Conservation (phyloP, 1,139 yeast species). For the Hansenula sp. region DNA sequence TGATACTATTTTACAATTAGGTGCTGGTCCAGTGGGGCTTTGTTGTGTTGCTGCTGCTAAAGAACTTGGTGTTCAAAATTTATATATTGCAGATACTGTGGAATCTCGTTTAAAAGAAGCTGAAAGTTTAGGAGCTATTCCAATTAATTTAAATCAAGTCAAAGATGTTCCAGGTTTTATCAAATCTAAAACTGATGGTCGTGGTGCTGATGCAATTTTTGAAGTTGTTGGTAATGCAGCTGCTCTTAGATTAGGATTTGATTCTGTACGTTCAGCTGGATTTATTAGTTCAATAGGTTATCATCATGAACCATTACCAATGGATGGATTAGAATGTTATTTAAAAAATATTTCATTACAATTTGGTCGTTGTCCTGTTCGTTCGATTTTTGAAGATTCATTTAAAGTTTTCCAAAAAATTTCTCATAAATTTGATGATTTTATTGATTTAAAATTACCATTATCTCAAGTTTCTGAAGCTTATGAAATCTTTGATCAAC, state of each 20-base stretch:
- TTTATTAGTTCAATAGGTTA: conserved; percentile 58
- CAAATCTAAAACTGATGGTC: conserved; percentile 33
- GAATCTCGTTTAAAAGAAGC: conserved; percentile 61
- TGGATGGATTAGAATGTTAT: conserved; percentile 55
- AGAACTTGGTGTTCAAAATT: conserved; percentile 64
- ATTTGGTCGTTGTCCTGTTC: conserved; percentile 63
- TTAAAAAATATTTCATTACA: conserved; percentile 53
- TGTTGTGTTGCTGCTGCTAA: conserved; percentile 78
- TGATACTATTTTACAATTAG: conserved; percentile 43
- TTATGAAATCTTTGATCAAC: conserved; percentile 48
- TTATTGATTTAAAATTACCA: conserved; percentile 43
- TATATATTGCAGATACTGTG: conserved; percentile 75
- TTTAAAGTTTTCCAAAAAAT: conserved; percentile 42
- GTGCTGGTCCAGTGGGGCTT: conserved; percentile 71
- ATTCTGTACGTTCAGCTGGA: conserved; percentile 54
- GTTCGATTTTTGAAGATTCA: conserved; percentile 53
- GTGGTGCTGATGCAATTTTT: conserved; percentile 69
- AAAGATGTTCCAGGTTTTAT: conserved; percentile 37
- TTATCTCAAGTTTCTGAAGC: conserved; percentile 43
- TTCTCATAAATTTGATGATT: conserved; percentile 39
- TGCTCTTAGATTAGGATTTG: conserved; percentile 48
- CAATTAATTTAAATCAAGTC: conserved; percentile 47
- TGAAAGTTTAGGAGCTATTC: conserved; percentile 66
- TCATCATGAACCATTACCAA: conserved; percentile 57
- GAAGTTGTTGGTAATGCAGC: conserved; percentile 81